Conservation (phyloP, 495 filamentous ascomycete genomes). For the Xylaria nigripes region DNA sequence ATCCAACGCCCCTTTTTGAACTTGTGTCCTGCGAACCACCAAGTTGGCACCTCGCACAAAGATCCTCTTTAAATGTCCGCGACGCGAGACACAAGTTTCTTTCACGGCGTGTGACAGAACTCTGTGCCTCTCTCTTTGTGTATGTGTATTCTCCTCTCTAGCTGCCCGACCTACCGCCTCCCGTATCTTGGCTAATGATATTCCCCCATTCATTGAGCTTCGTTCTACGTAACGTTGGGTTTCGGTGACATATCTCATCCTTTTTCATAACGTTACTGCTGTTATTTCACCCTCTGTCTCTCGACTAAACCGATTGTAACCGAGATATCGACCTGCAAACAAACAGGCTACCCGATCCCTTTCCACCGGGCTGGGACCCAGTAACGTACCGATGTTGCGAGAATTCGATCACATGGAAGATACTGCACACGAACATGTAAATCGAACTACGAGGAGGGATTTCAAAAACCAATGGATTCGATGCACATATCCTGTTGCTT, state of each 20-base stretch:
- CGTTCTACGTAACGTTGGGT: neutral
- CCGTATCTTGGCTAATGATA: slow-evolving; percentile 8
- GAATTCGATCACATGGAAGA: too few relatives aligned
- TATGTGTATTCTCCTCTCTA: neutral
- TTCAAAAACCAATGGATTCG: too few relatives aligned
- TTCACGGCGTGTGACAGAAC: neutral
- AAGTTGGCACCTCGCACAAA: slow-evolving; percentile 11
- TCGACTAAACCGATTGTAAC: neutral
- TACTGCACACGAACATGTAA: too few relatives aligned
- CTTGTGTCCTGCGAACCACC: slow-evolving; percentile 6
- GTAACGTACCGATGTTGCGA: too few relatives aligned
- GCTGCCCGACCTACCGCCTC: neutral
- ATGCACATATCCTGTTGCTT: neutral
- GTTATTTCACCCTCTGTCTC: neutral
- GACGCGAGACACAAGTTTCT: neutral
- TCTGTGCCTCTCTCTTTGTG: neutral
- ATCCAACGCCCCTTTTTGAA: neutral
- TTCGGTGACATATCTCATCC: neutral
- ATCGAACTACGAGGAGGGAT: too few relatives aligned
- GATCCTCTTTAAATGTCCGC: slow-evolving; percentile 7
- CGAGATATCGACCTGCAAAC: neutral
- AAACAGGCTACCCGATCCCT: neutral
- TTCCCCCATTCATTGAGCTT: neutral
- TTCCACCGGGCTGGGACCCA: too few relatives aligned
- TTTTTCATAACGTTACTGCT: slow-evolving; percentile 4